Conservation (phyloP, 495 filamentous ascomycete species). For the Aspergillus sclerotiicarbonarius region DNA sequence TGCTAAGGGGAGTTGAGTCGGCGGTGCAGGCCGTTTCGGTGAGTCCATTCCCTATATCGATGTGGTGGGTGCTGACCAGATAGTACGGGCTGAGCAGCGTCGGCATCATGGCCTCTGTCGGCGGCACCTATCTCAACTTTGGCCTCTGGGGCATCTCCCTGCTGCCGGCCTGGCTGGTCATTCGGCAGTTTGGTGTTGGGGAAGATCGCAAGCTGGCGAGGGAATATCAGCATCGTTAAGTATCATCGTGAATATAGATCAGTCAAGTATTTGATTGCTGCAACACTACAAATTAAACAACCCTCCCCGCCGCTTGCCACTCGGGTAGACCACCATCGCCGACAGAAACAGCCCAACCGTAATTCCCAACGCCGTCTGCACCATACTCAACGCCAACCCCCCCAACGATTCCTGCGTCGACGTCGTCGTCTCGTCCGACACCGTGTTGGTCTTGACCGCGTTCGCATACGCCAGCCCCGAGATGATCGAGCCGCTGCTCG, state of each 20-base stretch:
- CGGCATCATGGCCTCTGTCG: slow-evolving; percentile 56
- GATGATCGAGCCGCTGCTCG: slow-evolving; percentile 75
- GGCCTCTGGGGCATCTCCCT: slow-evolving; percentile 57
- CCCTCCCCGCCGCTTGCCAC: slow-evolving; percentile 82
- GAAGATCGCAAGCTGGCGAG: slow-evolving; percentile 38
- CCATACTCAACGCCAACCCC: slow-evolving; percentile 79
- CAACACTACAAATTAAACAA: slow-evolving; percentile 86
- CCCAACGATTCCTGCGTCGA: slow-evolving; percentile 55
- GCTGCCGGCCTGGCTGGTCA: slow-evolving; percentile 57
- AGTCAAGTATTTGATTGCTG: not conserved
- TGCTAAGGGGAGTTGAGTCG: slow-evolving; percentile 61
- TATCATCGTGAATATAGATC: slow-evolving; percentile 4
- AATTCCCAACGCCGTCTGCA: slow-evolving; percentile 93
- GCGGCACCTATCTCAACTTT: slow-evolving; percentile 62
- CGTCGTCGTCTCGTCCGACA: slow-evolving; percentile 37
- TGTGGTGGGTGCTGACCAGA: slow-evolving; percentile 11
- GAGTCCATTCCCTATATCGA: too few species aligned
- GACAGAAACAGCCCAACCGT: slow-evolving; percentile 86
- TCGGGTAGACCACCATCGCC: slow-evolving; percentile 81
- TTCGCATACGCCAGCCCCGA: slow-evolving; percentile 80
- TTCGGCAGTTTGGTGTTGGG: slow-evolving; percentile 49
- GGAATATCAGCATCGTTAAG: too few species aligned
- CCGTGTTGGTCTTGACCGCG: slow-evolving; percentile 58
- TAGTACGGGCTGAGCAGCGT: slow-evolving; percentile 57
- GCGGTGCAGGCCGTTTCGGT: slow-evolving; percentile 60